phyloP scores from a whole-genome alignment of 2,329 filamentous ascomycete species.

The Trichoderma simmonsii region DNA sequence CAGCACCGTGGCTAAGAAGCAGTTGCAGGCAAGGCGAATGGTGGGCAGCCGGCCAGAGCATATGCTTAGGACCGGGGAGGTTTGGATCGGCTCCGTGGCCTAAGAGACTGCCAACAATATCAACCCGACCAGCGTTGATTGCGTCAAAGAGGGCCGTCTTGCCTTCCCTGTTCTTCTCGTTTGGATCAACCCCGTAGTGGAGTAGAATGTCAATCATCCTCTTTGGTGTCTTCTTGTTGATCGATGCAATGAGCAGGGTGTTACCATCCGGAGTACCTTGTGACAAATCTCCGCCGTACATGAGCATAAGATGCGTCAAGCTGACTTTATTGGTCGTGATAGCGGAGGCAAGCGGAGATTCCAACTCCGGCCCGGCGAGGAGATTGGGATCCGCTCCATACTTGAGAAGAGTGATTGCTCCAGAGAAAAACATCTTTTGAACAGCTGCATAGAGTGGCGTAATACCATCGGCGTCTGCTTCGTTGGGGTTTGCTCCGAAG shows the following conservation, averaged over 20 bases:
- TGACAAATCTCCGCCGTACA: constrained; percentile 59
- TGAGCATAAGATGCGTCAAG: constrained; percentile 57
- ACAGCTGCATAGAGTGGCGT: constrained; percentile 52
- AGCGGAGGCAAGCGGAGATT: constrained; percentile 54
- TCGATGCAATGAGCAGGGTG: constrained; percentile 58
- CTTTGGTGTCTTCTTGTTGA: constrained; percentile 55
- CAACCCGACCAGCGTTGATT: constrained; percentile 53
- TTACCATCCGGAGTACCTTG: constrained; percentile 53
- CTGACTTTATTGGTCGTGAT: constrained; percentile 51
- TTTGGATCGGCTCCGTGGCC: constrained; percentile 64
- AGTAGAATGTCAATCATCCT: constrained; percentile 58
- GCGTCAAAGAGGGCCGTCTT: constrained; percentile 63
- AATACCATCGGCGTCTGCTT: constrained; percentile 44
- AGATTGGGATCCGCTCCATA: constrained; percentile 61
- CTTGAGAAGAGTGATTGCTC: constrained; percentile 58
- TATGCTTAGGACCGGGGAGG: constrained; percentile 65
- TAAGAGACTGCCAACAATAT: constrained; percentile 50
- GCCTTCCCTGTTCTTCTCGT: constrained; percentile 58
- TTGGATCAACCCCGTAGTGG: constrained; percentile 56
- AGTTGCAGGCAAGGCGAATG: constrained; percentile 56
- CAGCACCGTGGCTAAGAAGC: constrained; percentile 57
- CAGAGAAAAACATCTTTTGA: constrained; percentile 53
- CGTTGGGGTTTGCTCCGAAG: constrained; percentile 57
- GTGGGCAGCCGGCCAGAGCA: constrained; percentile 63
- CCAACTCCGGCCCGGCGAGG: constrained; percentile 46